Percentiles rank a stretch among this genome's conserved stretches.
These are phyloP conservation scores for Furcasterigmium furcatum DNA, from an alignment of 2,329 filamentous ascomycete genomes.

Conservation along the genomic window DNA sequence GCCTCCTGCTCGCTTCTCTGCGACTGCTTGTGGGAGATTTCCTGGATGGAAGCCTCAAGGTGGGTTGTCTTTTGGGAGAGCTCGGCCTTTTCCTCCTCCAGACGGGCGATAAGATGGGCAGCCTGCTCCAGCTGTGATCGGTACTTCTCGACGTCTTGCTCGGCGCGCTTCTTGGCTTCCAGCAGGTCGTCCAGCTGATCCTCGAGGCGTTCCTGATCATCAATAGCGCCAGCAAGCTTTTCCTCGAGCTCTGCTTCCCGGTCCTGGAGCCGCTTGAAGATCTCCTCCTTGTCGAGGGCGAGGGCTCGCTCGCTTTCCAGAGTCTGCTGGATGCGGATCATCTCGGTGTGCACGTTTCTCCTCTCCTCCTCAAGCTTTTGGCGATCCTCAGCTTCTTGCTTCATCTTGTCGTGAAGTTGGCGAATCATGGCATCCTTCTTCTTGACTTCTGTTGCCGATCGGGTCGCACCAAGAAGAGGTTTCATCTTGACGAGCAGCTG, in stretches of 20 bases:
- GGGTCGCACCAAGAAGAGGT: constrained; percentile 85
- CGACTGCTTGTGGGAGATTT: constrained; percentile 67
- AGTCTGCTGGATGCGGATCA: constrained; percentile 86
- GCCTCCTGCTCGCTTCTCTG: constrained; percentile 75
- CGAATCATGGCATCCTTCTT: constrained; percentile 92
- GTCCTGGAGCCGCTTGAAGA: constrained; percentile 91
- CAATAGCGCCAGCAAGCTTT: constrained; percentile 85
- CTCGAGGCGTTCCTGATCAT: constrained; percentile 91
- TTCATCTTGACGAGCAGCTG: constrained; percentile 92
- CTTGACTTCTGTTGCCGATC: constrained; percentile 91
- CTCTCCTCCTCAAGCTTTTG: constrained; percentile 87
- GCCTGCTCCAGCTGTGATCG: constrained; percentile 88
- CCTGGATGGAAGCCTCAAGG: constrained; percentile 68
- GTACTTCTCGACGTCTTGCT: constrained; percentile 77
- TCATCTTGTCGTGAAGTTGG: constrained; percentile 80
- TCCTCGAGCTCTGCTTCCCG: constrained; percentile 92
- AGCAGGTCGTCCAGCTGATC: constrained; percentile 89
- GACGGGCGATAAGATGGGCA: constrained; percentile 75
- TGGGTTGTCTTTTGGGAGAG: constrained; percentile 64
- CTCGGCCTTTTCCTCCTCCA: constrained; percentile 83
- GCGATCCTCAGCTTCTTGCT: constrained; percentile 68
- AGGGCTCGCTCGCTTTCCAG: constrained; percentile 95
- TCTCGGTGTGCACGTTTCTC: constrained; percentile 80
- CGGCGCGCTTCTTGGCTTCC: constrained; percentile 82
- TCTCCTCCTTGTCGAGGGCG: constrained; percentile 96